Conservation (phyloP, 495 filamentous ascomycete species). For the Talaromyces thailandensis region DNA sequence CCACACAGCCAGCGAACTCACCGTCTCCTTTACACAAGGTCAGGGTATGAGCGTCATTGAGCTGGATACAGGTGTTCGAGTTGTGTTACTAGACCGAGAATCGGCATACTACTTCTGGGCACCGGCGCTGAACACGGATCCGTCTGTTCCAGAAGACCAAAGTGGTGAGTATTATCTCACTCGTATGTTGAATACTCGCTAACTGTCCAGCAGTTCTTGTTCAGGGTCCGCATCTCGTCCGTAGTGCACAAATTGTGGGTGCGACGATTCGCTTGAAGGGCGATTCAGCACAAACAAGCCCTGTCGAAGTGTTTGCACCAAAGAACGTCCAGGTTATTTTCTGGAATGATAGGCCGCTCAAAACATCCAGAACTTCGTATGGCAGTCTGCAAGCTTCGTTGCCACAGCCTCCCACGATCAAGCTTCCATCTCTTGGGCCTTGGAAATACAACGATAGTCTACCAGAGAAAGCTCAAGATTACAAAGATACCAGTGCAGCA, state of each 20-base stretch:
- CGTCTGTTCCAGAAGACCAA: background rate
- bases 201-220: background rate
- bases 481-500: constrained; percentile 46
- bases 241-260: background rate
- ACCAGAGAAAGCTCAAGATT: constrained; percentile 51
- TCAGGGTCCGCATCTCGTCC: background rate
- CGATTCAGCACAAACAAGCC: background rate
- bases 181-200: background rate
- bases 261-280: background rate
- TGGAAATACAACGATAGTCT: constrained; percentile 65
- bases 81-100: background rate
- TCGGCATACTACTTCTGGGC: background rate
- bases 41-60: background rate
- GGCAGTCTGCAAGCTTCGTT: background rate
- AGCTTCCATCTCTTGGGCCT: constrained; percentile 42
- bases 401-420: constrained; percentile 17
- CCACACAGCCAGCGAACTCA: background rate
- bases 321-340: background rate
- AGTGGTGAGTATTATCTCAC: background rate
- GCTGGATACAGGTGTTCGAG: background rate
- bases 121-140: background rate
- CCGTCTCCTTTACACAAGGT: background rate
- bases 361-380: background rate
- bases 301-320: background rate
- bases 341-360: background rate